Conservation (phyloP, 345 rosid genomes). For the Boechera retrofracta region DNA sequence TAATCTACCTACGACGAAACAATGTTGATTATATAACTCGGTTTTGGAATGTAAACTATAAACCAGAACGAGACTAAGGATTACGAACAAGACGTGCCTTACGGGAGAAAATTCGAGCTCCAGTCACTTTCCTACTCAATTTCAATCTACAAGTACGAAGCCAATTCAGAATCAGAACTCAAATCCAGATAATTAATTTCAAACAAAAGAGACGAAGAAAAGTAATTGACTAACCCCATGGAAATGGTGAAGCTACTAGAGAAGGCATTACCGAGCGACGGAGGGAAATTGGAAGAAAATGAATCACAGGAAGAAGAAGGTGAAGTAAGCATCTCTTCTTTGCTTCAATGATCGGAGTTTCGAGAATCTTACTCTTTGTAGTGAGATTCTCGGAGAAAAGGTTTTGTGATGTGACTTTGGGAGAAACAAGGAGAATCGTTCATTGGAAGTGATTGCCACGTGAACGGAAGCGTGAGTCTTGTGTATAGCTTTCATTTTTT, state of each 20-base stretch:
- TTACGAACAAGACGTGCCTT: conserved; percentile 57
- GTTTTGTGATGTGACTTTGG: conserved; percentile 41
- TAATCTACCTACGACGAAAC: conserved; percentile 50
- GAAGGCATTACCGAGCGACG: conserved; percentile 26
- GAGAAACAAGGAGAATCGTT: conserved; percentile 33
- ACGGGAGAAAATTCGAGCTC: conserved; percentile 38
- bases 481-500: conserved; percentile 15
- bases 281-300: neutral
- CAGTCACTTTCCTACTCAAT: conserved; percentile 45
- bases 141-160: conserved; percentile 55
- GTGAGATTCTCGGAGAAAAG: conserved; percentile 3
- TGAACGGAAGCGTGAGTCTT: conserved; percentile 50
- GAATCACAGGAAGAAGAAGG: conserved; percentile 4
- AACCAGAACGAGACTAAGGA: neutral
- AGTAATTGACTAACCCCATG: conserved; percentile 37
- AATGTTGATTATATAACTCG: neutral
- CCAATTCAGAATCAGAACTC: neutral
- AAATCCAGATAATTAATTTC: neutral
- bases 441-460: conserved; percentile 56
- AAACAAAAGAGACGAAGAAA: neutral
- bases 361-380: conserved; percentile 28
- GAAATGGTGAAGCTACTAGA: conserved; percentile 31
- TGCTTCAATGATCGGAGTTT: conserved; percentile 25
- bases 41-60: neutral
- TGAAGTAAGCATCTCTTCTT: conserved; percentile 36